Evolutionary conservation across 2,329 filamentous ascomycete species (phyloP).

Genomic region (Zymoseptoria ardabiliae): DNA sequence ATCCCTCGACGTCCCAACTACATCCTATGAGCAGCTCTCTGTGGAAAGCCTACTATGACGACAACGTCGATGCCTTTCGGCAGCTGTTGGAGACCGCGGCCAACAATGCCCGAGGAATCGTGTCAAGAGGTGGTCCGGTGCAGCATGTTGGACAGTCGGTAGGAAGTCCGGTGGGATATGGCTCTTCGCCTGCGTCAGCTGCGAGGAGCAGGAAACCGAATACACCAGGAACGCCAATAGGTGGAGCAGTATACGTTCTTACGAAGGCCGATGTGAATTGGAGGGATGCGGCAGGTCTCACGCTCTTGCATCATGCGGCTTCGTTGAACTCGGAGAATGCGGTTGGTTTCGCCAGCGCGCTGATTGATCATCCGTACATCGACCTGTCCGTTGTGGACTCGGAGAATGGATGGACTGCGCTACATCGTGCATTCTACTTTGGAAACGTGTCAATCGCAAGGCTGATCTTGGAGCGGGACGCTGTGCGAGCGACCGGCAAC

Average conservation of each 20-base stretch:
- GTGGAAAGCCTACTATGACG: constrained; percentile 94
- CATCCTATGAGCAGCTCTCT: constrained; percentile 87
- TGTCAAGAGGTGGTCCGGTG: constrained; percentile 36
- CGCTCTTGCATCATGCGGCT: constrained; percentile 74
- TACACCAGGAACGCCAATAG: constrained; percentile 38
- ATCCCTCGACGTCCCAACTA: constrained; percentile 27
- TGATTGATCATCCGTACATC: constrained; percentile 73
- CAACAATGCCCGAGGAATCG: constrained; percentile 46
- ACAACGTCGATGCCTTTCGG: constrained; percentile 94
- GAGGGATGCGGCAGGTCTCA: constrained; percentile 73
- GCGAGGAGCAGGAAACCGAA: constrained; percentile 30
- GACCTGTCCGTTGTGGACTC: constrained; percentile 82
- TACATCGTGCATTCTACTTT: constrained; percentile 83
- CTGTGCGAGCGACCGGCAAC: constrained; percentile 54
- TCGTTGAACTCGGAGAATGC: constrained; percentile 66
- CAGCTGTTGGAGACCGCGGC: constrained; percentile 71
- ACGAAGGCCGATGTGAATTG: constrained; percentile 70
- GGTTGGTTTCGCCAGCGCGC: constrained; percentile 64
- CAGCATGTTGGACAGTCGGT: constrained; percentile 24
- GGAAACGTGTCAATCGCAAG: constrained; percentile 84
- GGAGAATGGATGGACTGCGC: constrained; percentile 92
- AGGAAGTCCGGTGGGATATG: constrained; percentile 38
- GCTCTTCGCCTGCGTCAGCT: constrained; percentile 38
- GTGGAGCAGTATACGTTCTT: constrained; percentile 41
- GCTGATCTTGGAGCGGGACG: constrained; percentile 70